Evolutionary conservation across 257 asterid species (phyloP), one percentile per base, ranked within the genome.

Genomic region (Primulina huaijiensis): DNA sequence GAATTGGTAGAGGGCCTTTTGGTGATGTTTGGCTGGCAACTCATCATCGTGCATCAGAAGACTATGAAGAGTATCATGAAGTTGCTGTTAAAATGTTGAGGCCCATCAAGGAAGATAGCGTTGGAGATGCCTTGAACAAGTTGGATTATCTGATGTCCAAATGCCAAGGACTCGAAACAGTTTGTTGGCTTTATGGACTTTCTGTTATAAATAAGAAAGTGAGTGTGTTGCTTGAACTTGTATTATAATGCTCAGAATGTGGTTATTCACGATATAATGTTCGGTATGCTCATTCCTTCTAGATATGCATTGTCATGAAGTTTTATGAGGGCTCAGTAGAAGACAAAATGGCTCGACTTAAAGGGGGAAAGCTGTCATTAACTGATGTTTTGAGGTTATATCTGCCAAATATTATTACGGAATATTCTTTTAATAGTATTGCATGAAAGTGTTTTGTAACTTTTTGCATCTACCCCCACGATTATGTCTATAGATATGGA

Each of bases 21-120:
- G 98, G 98, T 43, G 98, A 90, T 58, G 86, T 88, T 72, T 90
- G 98, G 98, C 76, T 92, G 37, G 97, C 96, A 23, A 92, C 96
- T 67, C 90, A 75, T 73, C 89, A 88, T 65, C 82, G 78, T 52
- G 37, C 79, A 19, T 79, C 92, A 3, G 82, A 78, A 50, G 92
- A 89, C 63, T 83, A 81, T 56, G 89, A 85, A 3, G 88, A 83
- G 84, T 84, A 83, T 75, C 92, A 84, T 75, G 97, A 92, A 82
- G 95, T 92, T 71, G 96, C 97, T 76, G 80, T 92, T 52, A 92
- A 92, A 71, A 80, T 87, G 82, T 77, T 90, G 76, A 91, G 85
- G 75, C 90, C 91, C 16, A 68, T 89, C 40, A 87, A 85, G 64
- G 96, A 88, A 65, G 92, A 88, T 16, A 73, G 60, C 31, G 21